Percentiles rank a stretch among this genome's conserved stretches.
Evolutionary conservation across 2,329 filamentous ascomycete species (phyloP).

Genomic region (Arthrinium phaeospermum): DNA sequence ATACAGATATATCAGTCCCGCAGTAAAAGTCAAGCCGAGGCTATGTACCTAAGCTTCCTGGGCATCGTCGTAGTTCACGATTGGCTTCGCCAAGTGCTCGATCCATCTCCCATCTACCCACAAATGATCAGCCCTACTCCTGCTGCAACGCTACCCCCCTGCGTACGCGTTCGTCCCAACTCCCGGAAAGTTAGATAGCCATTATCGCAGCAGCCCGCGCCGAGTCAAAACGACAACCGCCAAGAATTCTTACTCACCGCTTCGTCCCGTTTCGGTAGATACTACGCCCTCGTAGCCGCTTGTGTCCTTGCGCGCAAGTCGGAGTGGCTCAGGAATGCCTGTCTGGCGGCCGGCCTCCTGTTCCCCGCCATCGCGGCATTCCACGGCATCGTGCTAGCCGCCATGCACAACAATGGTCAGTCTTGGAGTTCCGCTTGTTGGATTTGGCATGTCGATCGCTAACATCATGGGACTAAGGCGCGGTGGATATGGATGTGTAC

Average conservation of each 20-base stretch:
- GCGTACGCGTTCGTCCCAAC: not conserved
- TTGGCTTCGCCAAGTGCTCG: not conserved
- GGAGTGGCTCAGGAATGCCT: constrained; percentile 68
- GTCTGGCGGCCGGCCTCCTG: constrained; percentile 65
- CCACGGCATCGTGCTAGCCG: constrained; percentile 66
- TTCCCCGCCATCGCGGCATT: constrained; percentile 69
- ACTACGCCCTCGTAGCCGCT: constrained; percentile 67
- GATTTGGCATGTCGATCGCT: not conserved
- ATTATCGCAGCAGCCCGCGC: not conserved
- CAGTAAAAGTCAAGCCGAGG: not conserved
- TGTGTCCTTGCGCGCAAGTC: constrained; percentile 67
- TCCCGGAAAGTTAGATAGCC: not conserved
- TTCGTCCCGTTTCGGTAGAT: constrained; percentile 40
- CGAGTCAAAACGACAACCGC: not conserved
- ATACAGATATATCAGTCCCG: not conserved
- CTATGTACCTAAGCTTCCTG: not conserved
- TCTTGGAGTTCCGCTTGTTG: not conserved
- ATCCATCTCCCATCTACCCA: not conserved
- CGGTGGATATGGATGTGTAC: constrained; percentile 71
- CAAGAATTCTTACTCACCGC: not conserved
- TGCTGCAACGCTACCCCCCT: not conserved
- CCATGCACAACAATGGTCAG: constrained; percentile 62
- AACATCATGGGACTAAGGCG: constrained; percentile 50
- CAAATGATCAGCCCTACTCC: not conserved
- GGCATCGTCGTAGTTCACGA: not conserved